These are phyloP conservation scores for Sphaceloma murrayae DNA, from an alignment of 2,329 filamentous ascomycete species.

Conservation along the genomic window DNA sequence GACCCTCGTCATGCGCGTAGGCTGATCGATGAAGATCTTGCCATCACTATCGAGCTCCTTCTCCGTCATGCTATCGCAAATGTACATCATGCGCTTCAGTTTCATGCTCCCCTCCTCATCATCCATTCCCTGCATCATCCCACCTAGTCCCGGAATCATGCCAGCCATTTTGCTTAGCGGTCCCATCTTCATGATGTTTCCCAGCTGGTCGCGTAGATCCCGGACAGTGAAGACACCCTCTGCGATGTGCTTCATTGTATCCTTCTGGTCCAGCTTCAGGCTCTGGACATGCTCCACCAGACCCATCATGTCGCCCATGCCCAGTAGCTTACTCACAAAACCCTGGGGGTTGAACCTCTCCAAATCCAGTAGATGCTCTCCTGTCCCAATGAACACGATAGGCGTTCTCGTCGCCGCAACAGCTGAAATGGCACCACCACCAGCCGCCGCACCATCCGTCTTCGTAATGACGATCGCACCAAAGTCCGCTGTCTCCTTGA, in stretches of 20 bases:
- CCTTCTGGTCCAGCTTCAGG: conserved; percentile 91
- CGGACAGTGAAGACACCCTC: conserved; percentile 94
- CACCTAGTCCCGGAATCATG: conserved; percentile 93
- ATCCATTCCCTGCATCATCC: conserved; percentile 91
- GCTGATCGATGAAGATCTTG: conserved; percentile 87
- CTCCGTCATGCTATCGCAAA: conserved; percentile 95
- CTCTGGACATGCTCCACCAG: conserved; percentile 94
- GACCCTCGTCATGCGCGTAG: conserved; percentile 83
- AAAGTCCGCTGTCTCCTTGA: conserved; percentile 95
- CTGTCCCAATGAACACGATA: conserved; percentile 95
- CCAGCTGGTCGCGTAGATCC: conserved; percentile 87
- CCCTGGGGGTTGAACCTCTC: conserved; percentile 87
- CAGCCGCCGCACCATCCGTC: conserved; percentile 89
- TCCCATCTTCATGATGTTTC: conserved; percentile 99
- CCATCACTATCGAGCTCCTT: conserved; percentile 94
- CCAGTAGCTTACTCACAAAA: conserved; percentile 86
- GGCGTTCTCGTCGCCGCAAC: conserved; percentile 94
- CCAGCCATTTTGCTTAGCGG: conserved; percentile 94
- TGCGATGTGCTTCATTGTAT: conserved; percentile 97
- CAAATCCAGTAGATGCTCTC: conserved; percentile 91
- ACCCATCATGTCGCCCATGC: conserved; percentile 95
- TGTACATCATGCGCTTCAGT: conserved; percentile 96
- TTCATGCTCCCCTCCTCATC: conserved; percentile 92
- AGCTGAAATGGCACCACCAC: conserved; percentile 93
- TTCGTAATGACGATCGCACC: conserved; percentile 99